Evolutionary conservation across 805 yeast species (phyloP).

Genomic region (Candida schatavii): DNA sequence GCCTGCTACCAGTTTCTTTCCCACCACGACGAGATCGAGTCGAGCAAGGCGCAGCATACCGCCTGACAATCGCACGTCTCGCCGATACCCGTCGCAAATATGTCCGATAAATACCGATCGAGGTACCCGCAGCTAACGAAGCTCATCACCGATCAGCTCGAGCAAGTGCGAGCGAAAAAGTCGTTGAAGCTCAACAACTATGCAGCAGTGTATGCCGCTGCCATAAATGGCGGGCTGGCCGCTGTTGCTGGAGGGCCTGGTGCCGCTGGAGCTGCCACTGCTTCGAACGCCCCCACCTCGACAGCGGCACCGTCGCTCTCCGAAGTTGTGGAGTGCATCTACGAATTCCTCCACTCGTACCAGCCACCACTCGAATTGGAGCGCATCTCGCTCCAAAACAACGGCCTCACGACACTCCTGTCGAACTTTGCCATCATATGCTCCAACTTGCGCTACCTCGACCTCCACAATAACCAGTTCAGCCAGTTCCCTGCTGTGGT

Average conservation of each 20-base stretch:
- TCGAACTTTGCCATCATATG: slow-evolving; percentile 41
- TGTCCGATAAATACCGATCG: slow-evolving; percentile 11
- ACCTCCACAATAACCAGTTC: slow-evolving; percentile 61
- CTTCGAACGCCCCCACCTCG: background rate
- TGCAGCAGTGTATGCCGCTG: slow-evolving; percentile 3
- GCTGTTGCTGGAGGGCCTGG: too few species aligned
- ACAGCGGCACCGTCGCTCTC: slow-evolving; percentile 8
- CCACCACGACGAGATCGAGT: too few species aligned
- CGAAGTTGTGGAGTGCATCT: slow-evolving; percentile 21
- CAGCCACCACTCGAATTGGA: slow-evolving; percentile 36
- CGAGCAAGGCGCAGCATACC: too few species aligned
- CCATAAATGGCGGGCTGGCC: too few species aligned
- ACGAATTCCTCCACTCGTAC: slow-evolving; percentile 19
- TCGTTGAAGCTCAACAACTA: slow-evolving; percentile 18
- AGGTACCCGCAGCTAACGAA: slow-evolving; percentile 12
- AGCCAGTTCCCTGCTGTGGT: slow-evolving; percentile 50
- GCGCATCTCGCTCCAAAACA: slow-evolving; percentile 54
- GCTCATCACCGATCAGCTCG: slow-evolving; percentile 22
- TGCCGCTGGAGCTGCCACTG: background rate
- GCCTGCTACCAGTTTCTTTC: too few species aligned
- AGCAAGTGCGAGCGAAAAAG: slow-evolving; percentile 16
- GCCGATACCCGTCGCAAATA: too few species aligned
- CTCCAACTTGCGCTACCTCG: slow-evolving; percentile 53
- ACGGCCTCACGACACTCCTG: slow-evolving; percentile 49
- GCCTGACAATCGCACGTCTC: too few species aligned